phyloP scores from a whole-genome alignment of 768 basidiomycete genomes.

The Amanita thiersii region DNA sequence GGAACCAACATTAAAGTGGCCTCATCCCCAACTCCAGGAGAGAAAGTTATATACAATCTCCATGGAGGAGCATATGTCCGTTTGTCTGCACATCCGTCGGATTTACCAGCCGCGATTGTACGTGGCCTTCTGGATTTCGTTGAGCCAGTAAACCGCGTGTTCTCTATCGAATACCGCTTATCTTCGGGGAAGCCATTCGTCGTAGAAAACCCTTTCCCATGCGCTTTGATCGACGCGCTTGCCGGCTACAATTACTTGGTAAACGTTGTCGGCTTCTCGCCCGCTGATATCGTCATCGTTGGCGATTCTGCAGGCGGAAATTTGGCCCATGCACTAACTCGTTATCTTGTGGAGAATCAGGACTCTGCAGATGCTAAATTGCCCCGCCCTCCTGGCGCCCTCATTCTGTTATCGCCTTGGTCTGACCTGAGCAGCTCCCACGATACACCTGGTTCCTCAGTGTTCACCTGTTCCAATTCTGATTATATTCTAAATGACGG shows the following conservation, averaged over 20 bases:
- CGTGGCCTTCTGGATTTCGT: slow-evolving; percentile 39
- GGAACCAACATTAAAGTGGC: slow-evolving; percentile 26
- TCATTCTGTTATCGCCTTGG: slow-evolving; percentile 53
- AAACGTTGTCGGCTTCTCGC: slow-evolving; percentile 43
- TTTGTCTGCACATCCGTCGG: slow-evolving; percentile 50
- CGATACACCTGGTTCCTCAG: slow-evolving; percentile 28
- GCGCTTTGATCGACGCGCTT: slow-evolving; percentile 66
- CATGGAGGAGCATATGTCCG: slow-evolving; percentile 56
- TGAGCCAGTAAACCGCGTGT: slow-evolving; percentile 35
- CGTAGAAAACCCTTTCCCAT: slow-evolving; percentile 56
- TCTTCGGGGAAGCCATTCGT: slow-evolving; percentile 35
- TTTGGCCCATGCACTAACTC: slow-evolving; percentile 53
- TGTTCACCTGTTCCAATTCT: slow-evolving; percentile 19
- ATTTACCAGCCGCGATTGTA: slow-evolving; percentile 34
- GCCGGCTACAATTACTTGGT: slow-evolving; percentile 70
- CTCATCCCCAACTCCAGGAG: slow-evolving; percentile 33
- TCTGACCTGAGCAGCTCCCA: slow-evolving; percentile 39
- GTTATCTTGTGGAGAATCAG: slow-evolving; percentile 49
- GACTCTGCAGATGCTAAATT: slow-evolving; percentile 20
- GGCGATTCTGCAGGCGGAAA: slow-evolving; percentile 81
- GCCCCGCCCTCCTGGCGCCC: slow-evolving; percentile 36
- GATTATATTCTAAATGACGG: slow-evolving; percentile 28
- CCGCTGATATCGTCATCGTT: slow-evolving; percentile 52
- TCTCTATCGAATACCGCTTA: slow-evolving; percentile 69
- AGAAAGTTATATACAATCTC: slow-evolving; percentile 52